A percentile compares a stretch with the other conserved stretches of the same genome.
These are phyloP conservation scores for Chaetomiaceae sp. DNA, from an alignment of 2,329 filamentous ascomycete genomes.

Conservation along the genomic window DNA sequence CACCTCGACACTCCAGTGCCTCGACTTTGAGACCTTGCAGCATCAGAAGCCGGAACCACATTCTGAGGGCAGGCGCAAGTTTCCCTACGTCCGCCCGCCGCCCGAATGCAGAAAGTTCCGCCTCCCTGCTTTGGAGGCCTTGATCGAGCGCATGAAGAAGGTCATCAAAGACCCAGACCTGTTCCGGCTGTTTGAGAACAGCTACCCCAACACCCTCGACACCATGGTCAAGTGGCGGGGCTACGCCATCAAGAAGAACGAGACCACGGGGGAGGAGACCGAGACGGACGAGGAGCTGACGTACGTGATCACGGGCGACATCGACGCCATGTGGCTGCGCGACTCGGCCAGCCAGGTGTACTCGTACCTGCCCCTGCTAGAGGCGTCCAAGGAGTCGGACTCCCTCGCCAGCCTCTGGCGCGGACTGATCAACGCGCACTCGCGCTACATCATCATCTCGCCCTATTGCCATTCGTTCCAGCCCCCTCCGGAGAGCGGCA, in stretches of 20 bases:
- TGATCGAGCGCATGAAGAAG: constrained; percentile 47
- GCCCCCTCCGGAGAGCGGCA: constrained; percentile 69
- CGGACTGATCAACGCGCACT: constrained; percentile 67
- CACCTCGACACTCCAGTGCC: constrained; percentile 15
- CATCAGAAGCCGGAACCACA: constrained; percentile 25
- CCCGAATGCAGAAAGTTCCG: constrained; percentile 67
- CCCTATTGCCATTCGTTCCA: constrained; percentile 93
- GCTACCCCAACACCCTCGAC: constrained; percentile 77
- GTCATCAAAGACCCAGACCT: constrained; percentile 56
- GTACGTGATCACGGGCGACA: constrained; percentile 80
- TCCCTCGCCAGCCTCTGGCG: constrained; percentile 65
- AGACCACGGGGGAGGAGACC: constrained; percentile 29
- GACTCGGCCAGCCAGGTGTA: constrained; percentile 76
- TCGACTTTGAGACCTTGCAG: constrained; percentile 27
- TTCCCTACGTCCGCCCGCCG: constrained; percentile 49
- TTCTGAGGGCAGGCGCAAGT: constrained; percentile 30
- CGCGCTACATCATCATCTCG: constrained; percentile 60
- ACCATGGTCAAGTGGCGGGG: constrained; percentile 77
- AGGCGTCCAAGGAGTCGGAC: constrained; percentile 47
- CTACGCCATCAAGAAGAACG: constrained; percentile 41
- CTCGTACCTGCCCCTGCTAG: constrained; percentile 60
- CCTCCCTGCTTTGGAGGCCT: constrained; percentile 62
- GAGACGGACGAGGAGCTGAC: constrained; percentile 57
- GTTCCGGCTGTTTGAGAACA: constrained; percentile 76
- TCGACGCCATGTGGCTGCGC: constrained; percentile 83